These are phyloP conservation scores for Fragilariopsis cylindrus DNA, from an alignment of 108 stramenopile species.

Conservation along the genomic window DNA sequence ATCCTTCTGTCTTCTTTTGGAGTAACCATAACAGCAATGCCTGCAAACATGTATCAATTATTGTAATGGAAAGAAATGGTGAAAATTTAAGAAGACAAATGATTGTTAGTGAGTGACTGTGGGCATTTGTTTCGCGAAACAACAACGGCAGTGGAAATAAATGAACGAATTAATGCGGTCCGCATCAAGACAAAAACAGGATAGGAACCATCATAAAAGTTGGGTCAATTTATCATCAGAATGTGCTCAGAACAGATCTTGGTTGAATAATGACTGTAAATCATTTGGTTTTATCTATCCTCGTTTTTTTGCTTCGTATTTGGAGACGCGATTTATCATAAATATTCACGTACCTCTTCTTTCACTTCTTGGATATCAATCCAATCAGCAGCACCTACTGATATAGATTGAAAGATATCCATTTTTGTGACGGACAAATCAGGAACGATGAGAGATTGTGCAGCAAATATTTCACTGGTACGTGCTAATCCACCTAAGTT, in stretches of 20 bases:
- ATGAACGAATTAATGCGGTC: neutral
- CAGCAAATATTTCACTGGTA: slow-evolving; percentile 89
- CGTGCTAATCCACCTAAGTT: slow-evolving; percentile 87
- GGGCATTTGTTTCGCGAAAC: neutral
- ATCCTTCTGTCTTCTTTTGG: slow-evolving; percentile 68
- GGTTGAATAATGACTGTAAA: slow-evolving; percentile 45
- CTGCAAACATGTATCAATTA: slow-evolving; percentile 18
- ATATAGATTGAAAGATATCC: slow-evolving; percentile 87
- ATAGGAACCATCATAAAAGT: slow-evolving; percentile 17
- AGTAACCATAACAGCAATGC: slow-evolving; percentile 66
- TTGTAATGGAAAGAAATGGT: neutral
- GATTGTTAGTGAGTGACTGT: neutral
- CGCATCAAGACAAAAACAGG: neutral
- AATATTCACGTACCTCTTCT: slow-evolving; percentile 59
- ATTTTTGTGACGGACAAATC: slow-evolving; percentile 67
- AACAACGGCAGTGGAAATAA: no score
- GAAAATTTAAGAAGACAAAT: neutral
- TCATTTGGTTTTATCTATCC: slow-evolving; percentile 28
- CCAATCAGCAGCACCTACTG: slow-evolving; percentile 88
- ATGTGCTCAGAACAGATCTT: slow-evolving; percentile 73
- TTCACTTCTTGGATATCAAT: slow-evolving; percentile 87
- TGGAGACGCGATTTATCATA: neutral
- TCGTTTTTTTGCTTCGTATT: neutral
- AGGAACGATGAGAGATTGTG: slow-evolving; percentile 71
- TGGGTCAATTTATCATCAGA: slow-evolving; percentile 32